Conservation (phyloP, 1,139 yeast species). For the Insectozyma bohioensis region DNA sequence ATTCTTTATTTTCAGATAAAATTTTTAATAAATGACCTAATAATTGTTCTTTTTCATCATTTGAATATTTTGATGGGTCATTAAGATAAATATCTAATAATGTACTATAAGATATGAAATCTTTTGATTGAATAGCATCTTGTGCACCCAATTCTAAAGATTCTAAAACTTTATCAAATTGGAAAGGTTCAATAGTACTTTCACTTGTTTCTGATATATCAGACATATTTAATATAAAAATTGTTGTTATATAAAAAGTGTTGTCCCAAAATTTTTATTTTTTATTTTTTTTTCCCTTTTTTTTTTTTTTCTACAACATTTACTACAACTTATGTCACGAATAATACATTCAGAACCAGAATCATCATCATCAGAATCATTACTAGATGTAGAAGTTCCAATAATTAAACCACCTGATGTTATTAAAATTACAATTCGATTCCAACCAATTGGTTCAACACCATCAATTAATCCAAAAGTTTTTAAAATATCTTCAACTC, state of each 20-base stretch:
- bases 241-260: conserved; percentile 20
- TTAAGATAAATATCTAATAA: conserved; percentile 60
- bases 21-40: conserved; percentile 36
- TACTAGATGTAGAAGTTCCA: no score
- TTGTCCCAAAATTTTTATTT: background rate
- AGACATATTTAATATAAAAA: conserved; percentile 10
- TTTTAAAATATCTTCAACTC: conserved; percentile 48
- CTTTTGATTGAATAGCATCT: conserved; percentile 46
- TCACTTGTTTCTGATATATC: conserved; percentile 21
- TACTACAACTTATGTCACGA: no score
- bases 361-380: no score
- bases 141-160: conserved; percentile 34
- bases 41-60: conserved; percentile 51
- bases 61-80: conserved; percentile 46
- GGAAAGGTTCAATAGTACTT: conserved; percentile 21
- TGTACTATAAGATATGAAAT: conserved; percentile 71
- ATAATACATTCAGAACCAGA: no score
- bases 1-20: conserved; percentile 36
- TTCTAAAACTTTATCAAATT: conserved; percentile 28
- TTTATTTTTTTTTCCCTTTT: conserved; percentile 10
- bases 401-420: conserved; percentile 4
- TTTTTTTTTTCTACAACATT: no score
- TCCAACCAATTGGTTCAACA: conserved; percentile 61
- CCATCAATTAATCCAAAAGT: conserved; percentile 48
- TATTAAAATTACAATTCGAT: conserved; percentile 43